Percentiles rank a stretch among this genome's conserved stretches.
Conservation (phyloP, 129 eudicot genomes). For the Lactuca saligna region DNA sequence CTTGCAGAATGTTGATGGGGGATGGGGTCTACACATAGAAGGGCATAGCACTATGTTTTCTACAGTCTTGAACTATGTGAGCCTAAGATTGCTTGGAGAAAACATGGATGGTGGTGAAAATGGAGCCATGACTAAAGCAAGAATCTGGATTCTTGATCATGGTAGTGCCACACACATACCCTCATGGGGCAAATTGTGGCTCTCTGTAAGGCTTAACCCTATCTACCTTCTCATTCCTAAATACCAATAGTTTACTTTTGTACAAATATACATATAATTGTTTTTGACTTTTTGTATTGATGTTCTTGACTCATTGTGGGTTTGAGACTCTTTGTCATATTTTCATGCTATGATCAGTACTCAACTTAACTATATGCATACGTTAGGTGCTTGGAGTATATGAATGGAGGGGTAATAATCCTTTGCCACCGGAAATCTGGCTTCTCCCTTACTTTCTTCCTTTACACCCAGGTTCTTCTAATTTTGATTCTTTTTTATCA, state of each 20-base stretch:
- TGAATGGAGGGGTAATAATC: conserved; percentile 75
- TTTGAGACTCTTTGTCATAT: conserved; percentile 7
- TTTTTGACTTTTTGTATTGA: neutral
- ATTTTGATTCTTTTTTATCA: neutral
- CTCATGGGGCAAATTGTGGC: conserved; percentile 73
- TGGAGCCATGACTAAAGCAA: conserved; percentile 50
- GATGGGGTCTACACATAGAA: conserved; percentile 85
- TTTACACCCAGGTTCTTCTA: conserved; percentile 59
- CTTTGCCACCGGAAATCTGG: conserved; percentile 80
- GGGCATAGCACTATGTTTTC: conserved; percentile 74
- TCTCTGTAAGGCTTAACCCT: conserved; percentile 43
- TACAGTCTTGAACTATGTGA: conserved; percentile 61
- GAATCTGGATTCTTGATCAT: conserved; percentile 58
- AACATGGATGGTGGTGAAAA: conserved; percentile 28
- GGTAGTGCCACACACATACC: conserved; percentile 57
- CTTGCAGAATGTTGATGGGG: conserved; percentile 68
- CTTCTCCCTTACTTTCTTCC: conserved; percentile 73
- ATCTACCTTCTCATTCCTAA: neutral
- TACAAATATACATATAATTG: neutral
- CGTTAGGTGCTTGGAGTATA: conserved; percentile 64
- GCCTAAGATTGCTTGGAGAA: conserved; percentile 55
- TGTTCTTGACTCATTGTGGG: neutral
- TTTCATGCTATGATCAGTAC: neutral
- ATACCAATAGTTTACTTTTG: too few relatives aligned
- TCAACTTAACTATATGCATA: neutral